Evolutionary conservation across 257 asterid species (phyloP).

Genomic region (Asclepias syriaca): DNA sequence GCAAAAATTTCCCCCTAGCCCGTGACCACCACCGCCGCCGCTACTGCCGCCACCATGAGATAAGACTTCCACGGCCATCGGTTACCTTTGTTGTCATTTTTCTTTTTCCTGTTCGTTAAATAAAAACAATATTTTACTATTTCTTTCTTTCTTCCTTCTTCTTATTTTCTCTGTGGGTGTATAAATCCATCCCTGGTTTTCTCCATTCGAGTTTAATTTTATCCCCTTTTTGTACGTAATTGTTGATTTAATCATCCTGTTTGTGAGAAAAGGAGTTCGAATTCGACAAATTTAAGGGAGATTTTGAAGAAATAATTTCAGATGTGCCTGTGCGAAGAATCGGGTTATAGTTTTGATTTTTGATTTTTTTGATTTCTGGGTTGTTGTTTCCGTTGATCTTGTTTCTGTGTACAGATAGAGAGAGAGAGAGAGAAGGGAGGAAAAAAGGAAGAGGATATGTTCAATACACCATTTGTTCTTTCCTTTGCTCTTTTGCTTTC

Average conservation of each 20-base stretch:
- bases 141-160: too few relatives aligned
- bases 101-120: neutral
- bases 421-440: neutral
- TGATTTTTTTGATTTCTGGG: neutral
- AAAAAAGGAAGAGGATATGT: slow-evolving; percentile 33
- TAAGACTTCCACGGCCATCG: neutral
- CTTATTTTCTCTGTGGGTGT: neutral
- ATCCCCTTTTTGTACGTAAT: too few relatives aligned
- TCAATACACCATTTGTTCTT: slow-evolving; percentile 35
- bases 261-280: neutral
- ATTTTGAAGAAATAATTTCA: neutral
- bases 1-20: too few relatives aligned
- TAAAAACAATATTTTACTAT: too few relatives aligned
- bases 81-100: neutral
- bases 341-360: neutral
- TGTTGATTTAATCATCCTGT: too few relatives aligned
- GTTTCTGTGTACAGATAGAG: neutral
- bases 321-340: neutral
- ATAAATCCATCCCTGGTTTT: neutral
- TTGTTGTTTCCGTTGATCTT: neutral
- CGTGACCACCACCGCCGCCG: too few relatives aligned
- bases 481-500: slow-evolving; percentile 44
- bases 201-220: neutral
- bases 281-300: neutral
- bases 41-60: neutral